These are phyloP conservation scores for Geranium rotundifolium DNA, from an alignment of 345 rosid genomes.

Conservation along the genomic window DNA sequence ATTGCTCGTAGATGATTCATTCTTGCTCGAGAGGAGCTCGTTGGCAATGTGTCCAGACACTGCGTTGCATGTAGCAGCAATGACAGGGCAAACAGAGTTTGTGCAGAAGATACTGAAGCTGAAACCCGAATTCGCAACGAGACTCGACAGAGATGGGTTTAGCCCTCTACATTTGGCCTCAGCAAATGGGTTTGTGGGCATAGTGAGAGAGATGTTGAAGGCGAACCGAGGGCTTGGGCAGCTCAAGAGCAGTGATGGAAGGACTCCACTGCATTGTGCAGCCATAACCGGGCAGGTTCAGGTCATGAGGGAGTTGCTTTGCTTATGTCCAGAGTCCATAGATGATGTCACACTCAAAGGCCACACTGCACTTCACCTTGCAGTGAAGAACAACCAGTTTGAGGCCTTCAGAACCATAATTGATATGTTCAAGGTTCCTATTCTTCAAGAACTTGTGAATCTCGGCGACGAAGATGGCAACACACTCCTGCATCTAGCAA, in stretches of 20 bases:
- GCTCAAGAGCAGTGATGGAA: conserved; percentile 3
- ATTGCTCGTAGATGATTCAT: conserved; percentile 7
- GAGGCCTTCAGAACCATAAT: conserved; percentile 5
- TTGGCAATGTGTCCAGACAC: not conserved
- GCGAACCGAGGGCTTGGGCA: not conserved
- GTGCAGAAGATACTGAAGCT: not conserved
- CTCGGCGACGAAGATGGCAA: conserved; percentile 3
- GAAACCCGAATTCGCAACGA: conserved; percentile 5
- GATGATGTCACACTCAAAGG: not conserved
- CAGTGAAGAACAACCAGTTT: conserved; percentile 11
- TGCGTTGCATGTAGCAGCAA: conserved; percentile 9
- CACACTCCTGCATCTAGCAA: conserved; percentile 7
- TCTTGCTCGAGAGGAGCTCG: not conserved
- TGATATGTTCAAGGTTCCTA: not conserved
- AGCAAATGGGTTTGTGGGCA: conserved; percentile 8
- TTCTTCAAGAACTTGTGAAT: not conserved
- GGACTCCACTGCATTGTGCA: conserved; percentile 9
- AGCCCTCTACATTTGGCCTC: conserved; percentile 13
- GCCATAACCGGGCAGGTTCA: conserved; percentile 9
- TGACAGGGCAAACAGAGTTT: conserved; percentile 6
- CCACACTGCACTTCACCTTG: conserved; percentile 12
- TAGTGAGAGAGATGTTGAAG: conserved; percentile 5
- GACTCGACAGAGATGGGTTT: conserved; percentile 8
- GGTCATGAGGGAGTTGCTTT: not conserved
- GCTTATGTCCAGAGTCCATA: not conserved